Evolutionary conservation across 2,329 filamentous ascomycete genomes (phyloP), one percentile per base, ranked within the genome.

Genomic region (Plenodomus tracheiphilus): DNA sequence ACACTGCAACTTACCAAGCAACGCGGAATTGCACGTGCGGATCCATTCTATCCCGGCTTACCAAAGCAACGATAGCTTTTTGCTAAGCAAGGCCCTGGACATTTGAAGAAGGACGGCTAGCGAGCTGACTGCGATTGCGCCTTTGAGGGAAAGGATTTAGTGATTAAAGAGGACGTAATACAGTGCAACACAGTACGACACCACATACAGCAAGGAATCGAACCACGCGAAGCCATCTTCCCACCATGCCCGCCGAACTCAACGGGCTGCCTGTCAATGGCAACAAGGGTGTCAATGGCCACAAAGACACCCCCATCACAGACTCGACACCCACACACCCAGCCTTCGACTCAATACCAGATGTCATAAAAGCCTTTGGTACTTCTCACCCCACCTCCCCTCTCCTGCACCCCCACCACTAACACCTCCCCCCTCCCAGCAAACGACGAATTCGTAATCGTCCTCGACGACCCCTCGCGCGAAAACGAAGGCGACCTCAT

Each of bases 401-500:
- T 28, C 47, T 34, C 41, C 43, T 46, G 46, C 38, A 41, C 13
- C 43, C 35, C 16, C 25, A 17, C 22, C 18, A n/a, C n/a, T n/a
- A n/a, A n/a, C 25, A 17, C 16, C 19, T 15, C 37, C 35, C 6
- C 18, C 16, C 18, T 37, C 18, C 16, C 59, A 75, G 73, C 68
- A 39, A 67, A 71, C 59, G 91, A 91, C 74, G 86, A 97, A 70
- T 97, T 97, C 81, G 87, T 99, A 71, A 85, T 99, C 54, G 93
- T 97, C 32, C 89, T 99, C 67, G 94, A 99, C 79, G 89, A 90
- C 61, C 85, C 91, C 57, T 84, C 86, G 54, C 92, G 94, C 74
- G 94, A 99, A 75, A 99, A 99, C 74, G 94, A 99, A 81, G 94
- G 92, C 74, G 94, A 99, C 77, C 84, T 99, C 41, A 97, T 97